Conservation (phyloP, 176 grass and related monocot genomes). For the Carex scoparia region DNA sequence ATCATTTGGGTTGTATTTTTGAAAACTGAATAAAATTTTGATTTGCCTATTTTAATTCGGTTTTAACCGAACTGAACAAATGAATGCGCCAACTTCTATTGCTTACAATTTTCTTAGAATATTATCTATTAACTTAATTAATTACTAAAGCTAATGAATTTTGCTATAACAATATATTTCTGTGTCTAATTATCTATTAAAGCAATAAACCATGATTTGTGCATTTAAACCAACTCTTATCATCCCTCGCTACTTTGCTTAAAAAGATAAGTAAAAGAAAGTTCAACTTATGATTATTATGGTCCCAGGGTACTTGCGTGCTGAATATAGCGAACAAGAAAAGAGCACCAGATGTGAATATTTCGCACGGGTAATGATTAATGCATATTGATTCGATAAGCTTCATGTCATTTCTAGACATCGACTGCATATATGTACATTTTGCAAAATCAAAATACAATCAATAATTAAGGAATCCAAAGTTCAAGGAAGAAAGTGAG, state of each 20-base stretch:
- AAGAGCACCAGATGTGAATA: not conserved
- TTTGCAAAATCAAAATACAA: not conserved
- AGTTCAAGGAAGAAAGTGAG: not conserved
- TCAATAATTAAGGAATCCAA: not conserved
- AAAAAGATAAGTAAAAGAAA: not conserved
- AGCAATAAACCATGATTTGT: not conserved
- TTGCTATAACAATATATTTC: not conserved
- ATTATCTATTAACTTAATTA: not conserved
- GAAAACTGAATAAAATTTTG: too few relatives aligned
- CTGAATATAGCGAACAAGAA: not conserved
- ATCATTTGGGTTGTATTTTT: too few relatives aligned
- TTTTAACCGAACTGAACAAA: too few relatives aligned
- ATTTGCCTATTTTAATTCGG: too few relatives aligned
- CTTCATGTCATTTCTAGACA: not conserved
- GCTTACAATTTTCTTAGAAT: not conserved
- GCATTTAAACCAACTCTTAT: not conserved
- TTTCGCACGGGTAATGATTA: not conserved
- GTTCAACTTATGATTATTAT: not conserved
- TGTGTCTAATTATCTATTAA: not conserved
- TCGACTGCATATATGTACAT: not conserved
- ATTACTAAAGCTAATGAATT: not conserved
- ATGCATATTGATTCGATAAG: not conserved
- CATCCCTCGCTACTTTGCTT: not conserved
- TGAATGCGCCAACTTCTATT: not conserved
- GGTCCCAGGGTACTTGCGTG: not conserved